A percentile compares a stretch with the other conserved stretches of the same genome.
Conservation (phyloP, 352 stramenopile genomes). For the Phytophthora lateralis region DNA sequence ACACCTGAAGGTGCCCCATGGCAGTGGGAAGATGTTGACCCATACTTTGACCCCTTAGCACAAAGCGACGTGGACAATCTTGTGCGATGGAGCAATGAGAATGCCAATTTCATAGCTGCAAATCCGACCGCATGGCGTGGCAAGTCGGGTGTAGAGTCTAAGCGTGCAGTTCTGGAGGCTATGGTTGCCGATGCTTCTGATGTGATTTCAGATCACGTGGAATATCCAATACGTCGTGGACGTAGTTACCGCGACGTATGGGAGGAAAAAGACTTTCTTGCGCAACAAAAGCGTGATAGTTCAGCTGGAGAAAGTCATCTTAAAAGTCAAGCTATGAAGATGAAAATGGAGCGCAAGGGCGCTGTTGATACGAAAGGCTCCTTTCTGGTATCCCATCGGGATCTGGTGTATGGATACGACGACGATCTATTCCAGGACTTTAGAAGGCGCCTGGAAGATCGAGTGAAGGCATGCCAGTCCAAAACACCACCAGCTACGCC, state of each 20-base stretch:
- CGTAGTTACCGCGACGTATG: constrained; percentile 79
- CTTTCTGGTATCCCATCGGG: constrained; percentile 47
- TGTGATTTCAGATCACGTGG: constrained; percentile 26
- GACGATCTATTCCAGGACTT: constrained; percentile 74
- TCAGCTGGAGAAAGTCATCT: constrained; percentile 24
- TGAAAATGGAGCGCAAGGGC: constrained; percentile 39
- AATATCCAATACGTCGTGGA: constrained; percentile 48
- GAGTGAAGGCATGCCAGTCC: constrained; percentile 26
- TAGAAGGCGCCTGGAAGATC: constrained; percentile 42
- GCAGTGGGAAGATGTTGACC: constrained; percentile 65
- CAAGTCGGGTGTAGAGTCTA: constrained; percentile 19
- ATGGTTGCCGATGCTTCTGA: constrained; percentile 55
- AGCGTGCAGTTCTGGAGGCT: constrained; percentile 47
- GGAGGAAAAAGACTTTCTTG: constrained; percentile 77
- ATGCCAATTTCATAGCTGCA: constrained; percentile 56
- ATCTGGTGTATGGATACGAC: constrained; percentile 82
- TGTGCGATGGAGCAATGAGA: constrained; percentile 51
- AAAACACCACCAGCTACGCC: constrained; percentile 18
- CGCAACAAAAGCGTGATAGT: constrained; percentile 38
- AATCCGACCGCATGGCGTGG: constrained; percentile 36
- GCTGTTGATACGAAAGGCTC: constrained; percentile 13
- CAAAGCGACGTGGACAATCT: constrained; percentile 67
- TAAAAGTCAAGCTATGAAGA: constrained; percentile 30
- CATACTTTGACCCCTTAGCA: constrained; percentile 59
- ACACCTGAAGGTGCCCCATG: constrained; percentile 46